Evolutionary conservation across 441 rosid species (phyloP).

Genomic region (Biscutella laevigata): DNA sequence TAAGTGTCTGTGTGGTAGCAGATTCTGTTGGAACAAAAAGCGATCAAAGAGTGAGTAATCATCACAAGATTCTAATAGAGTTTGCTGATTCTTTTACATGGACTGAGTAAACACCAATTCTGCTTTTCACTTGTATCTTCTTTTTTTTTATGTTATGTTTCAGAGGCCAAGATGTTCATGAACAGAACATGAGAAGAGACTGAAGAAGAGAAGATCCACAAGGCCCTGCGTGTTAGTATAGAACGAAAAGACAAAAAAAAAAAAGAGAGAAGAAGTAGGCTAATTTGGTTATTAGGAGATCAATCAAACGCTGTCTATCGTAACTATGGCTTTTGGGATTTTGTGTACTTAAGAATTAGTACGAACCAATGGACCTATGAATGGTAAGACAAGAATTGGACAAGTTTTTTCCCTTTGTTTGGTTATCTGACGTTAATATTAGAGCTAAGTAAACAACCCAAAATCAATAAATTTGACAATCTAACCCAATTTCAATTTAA

Average conservation of each 20-base stretch:
- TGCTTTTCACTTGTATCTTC: neutral
- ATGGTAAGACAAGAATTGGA: too few species aligned
- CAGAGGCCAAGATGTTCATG: neutral
- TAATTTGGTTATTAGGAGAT: neutral
- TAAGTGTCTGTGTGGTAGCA: constrained; percentile 60
- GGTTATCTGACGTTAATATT: too few species aligned
- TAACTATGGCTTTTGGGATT: neutral
- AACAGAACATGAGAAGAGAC: neutral
- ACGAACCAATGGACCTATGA: too few species aligned
- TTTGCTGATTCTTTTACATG: neutral
- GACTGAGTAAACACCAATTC: neutral
- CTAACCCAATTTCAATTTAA: too few species aligned
- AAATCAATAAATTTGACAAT: too few species aligned
- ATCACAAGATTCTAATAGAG: neutral
- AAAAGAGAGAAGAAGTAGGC: too few species aligned
- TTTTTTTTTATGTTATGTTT: neutral
- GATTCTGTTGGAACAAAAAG: constrained; percentile 57
- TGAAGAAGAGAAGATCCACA: neutral
- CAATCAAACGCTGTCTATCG: neutral
- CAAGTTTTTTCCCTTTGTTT: too few species aligned
- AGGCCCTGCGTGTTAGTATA: too few species aligned
- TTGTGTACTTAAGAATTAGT: too few species aligned
- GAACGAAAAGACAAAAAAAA: too few species aligned
- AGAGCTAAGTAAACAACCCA: too few species aligned
- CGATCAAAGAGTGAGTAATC: constrained; percentile 43